Percentiles rank a stretch among this genome's conserved stretches.
Evolutionary conservation across 768 basidiomycete genomes (phyloP).

Genomic region (Hortiboletus campestris): DNA sequence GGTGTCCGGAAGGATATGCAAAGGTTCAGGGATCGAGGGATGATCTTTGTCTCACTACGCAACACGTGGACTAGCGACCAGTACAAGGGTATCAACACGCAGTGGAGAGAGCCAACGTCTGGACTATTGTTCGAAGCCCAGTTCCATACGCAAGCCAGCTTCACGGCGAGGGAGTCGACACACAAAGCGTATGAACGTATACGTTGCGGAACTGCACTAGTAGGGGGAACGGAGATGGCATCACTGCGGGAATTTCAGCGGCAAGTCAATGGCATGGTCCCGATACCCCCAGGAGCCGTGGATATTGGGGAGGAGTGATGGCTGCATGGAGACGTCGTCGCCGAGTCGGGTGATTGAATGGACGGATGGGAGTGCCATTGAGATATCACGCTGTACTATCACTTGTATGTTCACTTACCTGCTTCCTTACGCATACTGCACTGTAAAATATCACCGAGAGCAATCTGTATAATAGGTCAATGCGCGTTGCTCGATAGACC

Average conservation of each 20-base stretch:
- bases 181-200: background rate
- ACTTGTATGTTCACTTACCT: background rate
- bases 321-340: background rate
- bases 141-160: background rate
- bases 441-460: background rate
- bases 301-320: background rate
- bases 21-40: background rate
- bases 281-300: background rate
- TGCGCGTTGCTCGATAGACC: background rate
- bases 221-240: background rate
- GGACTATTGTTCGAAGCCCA: slow-evolving; percentile 1
- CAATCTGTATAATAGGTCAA: background rate
- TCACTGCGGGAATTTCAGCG: background rate
- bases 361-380: background rate
- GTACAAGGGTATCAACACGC: background rate
- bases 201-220: background rate
- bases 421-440: background rate
- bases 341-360: background rate
- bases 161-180: background rate
- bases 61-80: background rate
- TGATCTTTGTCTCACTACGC: background rate
- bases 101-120: background rate
- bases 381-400: background rate
- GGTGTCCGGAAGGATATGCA: too few species aligned
- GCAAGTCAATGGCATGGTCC: background rate